Conservation (phyloP, 2,329 filamentous ascomycete genomes). For the Blastomyces gilchristii region DNA sequence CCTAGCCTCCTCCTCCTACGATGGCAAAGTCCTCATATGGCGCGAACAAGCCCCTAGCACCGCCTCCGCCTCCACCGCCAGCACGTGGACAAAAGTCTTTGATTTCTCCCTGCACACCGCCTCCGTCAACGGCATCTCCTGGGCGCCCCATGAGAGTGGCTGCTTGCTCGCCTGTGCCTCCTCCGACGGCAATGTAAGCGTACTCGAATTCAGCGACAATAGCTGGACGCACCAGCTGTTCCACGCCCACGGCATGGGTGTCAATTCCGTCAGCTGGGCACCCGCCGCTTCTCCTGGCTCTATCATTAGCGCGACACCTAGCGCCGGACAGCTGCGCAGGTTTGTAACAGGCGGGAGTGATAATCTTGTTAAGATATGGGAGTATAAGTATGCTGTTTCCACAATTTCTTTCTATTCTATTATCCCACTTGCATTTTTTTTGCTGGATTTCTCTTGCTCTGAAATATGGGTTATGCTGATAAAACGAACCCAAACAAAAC, state of each 20-base stretch:
- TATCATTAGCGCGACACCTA: conserved; percentile 62
- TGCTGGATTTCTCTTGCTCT: not conserved
- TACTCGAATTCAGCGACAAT: conserved; percentile 95
- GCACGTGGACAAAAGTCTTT: conserved; percentile 75
- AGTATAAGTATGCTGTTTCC: conserved; percentile 49
- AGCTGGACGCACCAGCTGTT: conserved; percentile 84
- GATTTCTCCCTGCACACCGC: conserved; percentile 91
- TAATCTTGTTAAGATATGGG: conserved; percentile 89
- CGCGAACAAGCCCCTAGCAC: conserved; percentile 57
- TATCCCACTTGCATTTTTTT: not conserved
- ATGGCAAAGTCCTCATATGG: conserved; percentile 98
- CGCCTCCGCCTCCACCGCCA: conserved; percentile 34
- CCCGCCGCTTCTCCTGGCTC: conserved; percentile 75
- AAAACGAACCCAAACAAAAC: not conserved
- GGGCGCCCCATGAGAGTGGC: conserved; percentile 93
- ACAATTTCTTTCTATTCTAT: conserved; percentile 5
- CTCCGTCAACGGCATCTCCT: conserved; percentile 90
- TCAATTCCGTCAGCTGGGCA: conserved; percentile 94
- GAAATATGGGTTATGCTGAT: not conserved
- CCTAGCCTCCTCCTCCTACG: conserved; percentile 87
- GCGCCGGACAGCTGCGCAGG: conserved; percentile 56
- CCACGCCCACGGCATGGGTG: conserved; percentile 82
- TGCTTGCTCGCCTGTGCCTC: conserved; percentile 91
- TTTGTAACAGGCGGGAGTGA: conserved; percentile 95
- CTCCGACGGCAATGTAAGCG: conserved; percentile 83